Evolutionary conservation across 257 asterid genomes (phyloP), one percentile per base, ranked within the genome.

Genomic region (Hygrophila difformis): DNA sequence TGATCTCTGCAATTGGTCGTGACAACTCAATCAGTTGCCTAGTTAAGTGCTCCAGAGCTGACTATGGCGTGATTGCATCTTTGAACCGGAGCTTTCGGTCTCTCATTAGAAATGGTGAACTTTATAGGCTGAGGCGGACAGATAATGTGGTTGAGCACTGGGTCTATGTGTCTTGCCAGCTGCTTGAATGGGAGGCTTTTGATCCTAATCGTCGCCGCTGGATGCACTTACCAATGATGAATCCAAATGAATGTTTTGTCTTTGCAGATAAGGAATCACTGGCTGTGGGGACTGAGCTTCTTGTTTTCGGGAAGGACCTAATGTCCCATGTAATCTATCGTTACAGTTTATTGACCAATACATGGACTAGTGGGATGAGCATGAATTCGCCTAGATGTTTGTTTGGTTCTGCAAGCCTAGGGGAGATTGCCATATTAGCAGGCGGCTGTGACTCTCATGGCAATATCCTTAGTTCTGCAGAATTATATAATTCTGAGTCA

Each of bases 271-370:
- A 75, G 68, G 98, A 89, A 48, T 89, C 98, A 26, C 53, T 89
- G 18, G 98, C 98, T 0, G 98, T 89, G 33, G 98, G 98, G 3
- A 89, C 96, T 0, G 96, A 85, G 57, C 88, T 89, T 40, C 94
- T 89, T 3, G 96, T 89, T 42, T 85, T 89, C 14, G 96, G 94
- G 11, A 76, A 68, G 55, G 96, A 77, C 56, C 73, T 85, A 49
- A 46, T 72, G 75, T 68, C 93, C 22, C 85, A 77, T 23, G 94
- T 73, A 39, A 82, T 85, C 8, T 89, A 85, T 44, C 63, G 93
- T 11, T 89, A 89, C 60, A 85, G 98, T 55, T 53, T 89, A 47
- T 37, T 85, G 59, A 69, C 75, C 2, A 74, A 78, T 61, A 31
- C 69, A 6, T 78, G 87, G 87, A 65, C 76, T 0, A 53, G 71